Conservation (phyloP, 345 rosid genomes). For the Euphorbia pulcherrima region DNA sequence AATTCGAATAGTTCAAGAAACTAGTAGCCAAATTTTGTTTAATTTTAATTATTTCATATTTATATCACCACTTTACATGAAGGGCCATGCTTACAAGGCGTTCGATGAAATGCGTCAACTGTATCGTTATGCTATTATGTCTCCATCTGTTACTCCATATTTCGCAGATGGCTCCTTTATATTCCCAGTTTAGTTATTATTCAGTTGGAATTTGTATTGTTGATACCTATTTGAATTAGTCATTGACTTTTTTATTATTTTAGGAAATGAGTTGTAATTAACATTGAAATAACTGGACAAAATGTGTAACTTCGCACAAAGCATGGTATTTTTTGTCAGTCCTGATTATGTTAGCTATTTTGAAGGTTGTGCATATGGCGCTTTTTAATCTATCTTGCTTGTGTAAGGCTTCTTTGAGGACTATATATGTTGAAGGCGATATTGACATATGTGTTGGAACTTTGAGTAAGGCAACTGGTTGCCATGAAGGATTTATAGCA, state of each 20-base stretch:
- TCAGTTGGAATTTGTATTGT: not conserved
- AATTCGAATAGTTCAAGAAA: too few species aligned
- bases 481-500: slow-evolving; percentile 93
- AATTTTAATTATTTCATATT: too few species aligned
- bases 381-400: too few species aligned
- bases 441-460: slow-evolving; percentile 89
- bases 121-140: slow-evolving; percentile 76
- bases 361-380: slow-evolving; percentile 11
- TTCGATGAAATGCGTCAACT: slow-evolving; percentile 67
- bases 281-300: slow-evolving; percentile 29
- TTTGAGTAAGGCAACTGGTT: slow-evolving; percentile 94
- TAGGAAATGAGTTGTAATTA: slow-evolving; percentile 57
- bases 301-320: slow-evolving; percentile 47
- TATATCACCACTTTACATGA: slow-evolving; percentile 16
- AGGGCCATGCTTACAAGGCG: slow-evolving; percentile 42
- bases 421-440: slow-evolving; percentile 40
- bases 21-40: too few species aligned
- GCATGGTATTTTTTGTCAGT: slow-evolving; percentile 72
- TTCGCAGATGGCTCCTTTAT: slow-evolving; percentile 72
- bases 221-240: not conserved
- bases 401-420: too few species aligned
- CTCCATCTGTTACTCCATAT: slow-evolving; percentile 55
- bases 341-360: slow-evolving; percentile 83
- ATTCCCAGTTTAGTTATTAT: slow-evolving; percentile 65
- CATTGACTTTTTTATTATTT: not conserved